Base-by-base conservation (phyloP, 306 rosid genomes). In the Calophaca sinica region DNA sequence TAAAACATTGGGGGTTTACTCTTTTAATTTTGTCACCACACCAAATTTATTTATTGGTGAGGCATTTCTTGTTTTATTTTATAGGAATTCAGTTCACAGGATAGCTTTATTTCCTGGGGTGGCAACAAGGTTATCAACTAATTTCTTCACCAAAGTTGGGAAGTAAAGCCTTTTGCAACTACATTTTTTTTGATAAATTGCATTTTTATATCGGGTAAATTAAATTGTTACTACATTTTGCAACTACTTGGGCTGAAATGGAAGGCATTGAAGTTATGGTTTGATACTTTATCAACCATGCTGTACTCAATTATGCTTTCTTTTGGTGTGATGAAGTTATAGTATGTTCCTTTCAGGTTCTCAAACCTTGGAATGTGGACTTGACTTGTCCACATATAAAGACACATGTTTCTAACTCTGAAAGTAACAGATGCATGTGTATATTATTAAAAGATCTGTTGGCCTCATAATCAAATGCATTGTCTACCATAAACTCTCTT, bases 11-110 rank as follows among this genome's bases (percentile, higher is more conserved):
- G 26, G 0, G 26, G 26, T 20, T 20, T 20, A 20, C 26, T 20
- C 26, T 57, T 61, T 45, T 45, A 48, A 54, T 45, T 5, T 20
- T 64, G 62, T 33, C 55, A 5, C 3, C 4, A 28, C 29, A 5
- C 35, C 29, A 7, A 15, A 10, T 29, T 45, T 58, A 39, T 59
- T 57, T 20, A n/a, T 9, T 64, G 72, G 20, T 36, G 50, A 73
- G 58, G 4, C 28, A 46, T 82, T 58, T 60, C 2, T 8, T 60
- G 57, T 75, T 66, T 20, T 20, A 20, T 20, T 61, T 13, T 83
- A 62, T 54, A 88, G 96, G 91, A 88, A 1, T 90, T 90, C 9
- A 73, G 79, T 13, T 88, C 91, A 50, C 90, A 88, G 76, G 93
- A 90, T 11, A 87, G 93, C 83, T 84, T 72, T 67, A n/a, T 73